phyloP scores from a whole-genome alignment of 2,329 filamentous ascomycete species.

The Leptosphaerulina australis region DNA sequence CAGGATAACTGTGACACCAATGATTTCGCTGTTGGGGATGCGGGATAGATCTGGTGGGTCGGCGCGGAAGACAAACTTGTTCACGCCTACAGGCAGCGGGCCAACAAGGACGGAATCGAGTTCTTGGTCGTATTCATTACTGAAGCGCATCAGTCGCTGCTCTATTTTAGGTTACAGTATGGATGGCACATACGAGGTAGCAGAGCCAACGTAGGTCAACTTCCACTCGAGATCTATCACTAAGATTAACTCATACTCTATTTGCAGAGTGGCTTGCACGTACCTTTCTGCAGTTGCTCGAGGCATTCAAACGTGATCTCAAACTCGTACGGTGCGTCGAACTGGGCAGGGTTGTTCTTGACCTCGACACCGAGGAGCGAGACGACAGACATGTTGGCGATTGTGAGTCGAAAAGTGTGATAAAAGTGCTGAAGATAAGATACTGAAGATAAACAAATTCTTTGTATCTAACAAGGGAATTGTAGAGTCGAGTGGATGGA shows the following conservation, averaged over 20 bases:
- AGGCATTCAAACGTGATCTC: constrained; percentile 99
- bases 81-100: constrained; percentile 95
- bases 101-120: constrained; percentile 96
- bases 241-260: constrained; percentile 22
- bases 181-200: constrained; percentile 76
- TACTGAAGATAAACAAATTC: neutral
- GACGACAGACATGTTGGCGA: constrained; percentile 83
- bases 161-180: neutral
- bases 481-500: neutral
- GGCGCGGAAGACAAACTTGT: constrained; percentile 98
- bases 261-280: neutral
- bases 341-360: constrained; percentile 94
- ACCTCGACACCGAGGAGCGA: constrained; percentile 95
- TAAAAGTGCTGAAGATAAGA: neutral
- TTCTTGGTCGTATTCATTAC: constrained; percentile 96
- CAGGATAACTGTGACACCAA: constrained; percentile 96
- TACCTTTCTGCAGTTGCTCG: constrained; percentile 91
- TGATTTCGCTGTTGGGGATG: constrained; percentile 92
- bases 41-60: constrained; percentile 87
- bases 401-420: constrained; percentile 9
- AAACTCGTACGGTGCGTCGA: constrained; percentile 91
- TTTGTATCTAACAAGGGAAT: neutral
- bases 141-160: constrained; percentile 46
- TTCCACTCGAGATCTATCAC: constrained; percentile 94
- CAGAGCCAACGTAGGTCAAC: constrained; percentile 96